Conservation (phyloP, 331 rosid genomes). For the Pyrus hybrid region DNA sequence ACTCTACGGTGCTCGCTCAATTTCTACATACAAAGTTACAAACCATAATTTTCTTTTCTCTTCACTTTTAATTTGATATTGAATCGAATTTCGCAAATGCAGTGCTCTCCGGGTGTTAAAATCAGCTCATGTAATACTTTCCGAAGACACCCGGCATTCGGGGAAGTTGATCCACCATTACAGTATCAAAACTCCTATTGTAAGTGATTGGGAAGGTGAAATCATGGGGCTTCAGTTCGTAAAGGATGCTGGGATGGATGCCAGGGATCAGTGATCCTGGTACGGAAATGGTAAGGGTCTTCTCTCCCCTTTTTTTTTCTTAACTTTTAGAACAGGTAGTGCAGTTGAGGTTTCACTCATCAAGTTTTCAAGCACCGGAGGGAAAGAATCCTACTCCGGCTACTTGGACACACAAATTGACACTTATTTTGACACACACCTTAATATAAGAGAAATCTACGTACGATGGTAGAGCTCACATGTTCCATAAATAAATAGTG, state of each 20-base stretch:
- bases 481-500: no score
- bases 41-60: neutral
- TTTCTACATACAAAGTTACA: neutral
- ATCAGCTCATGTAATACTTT: conserved; percentile 74
- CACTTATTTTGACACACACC: no score
- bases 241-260: conserved; percentile 86
- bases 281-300: conserved; percentile 57
- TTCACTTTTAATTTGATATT: neutral
- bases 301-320: no score
- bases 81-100: neutral
- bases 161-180: conserved; percentile 81
- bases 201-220: conserved; percentile 65
- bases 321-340: no score
- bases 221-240: conserved; percentile 76
- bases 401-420: no score
- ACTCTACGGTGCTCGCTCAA: conserved; percentile 54
- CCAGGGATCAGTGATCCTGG: conserved; percentile 97
- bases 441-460: no score
- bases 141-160: conserved; percentile 93
- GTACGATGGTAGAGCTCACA: no score
- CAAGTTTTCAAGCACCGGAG: no score
- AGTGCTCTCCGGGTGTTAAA: conserved; percentile 79
- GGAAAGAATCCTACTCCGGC: no score
- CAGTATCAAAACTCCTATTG: conserved; percentile 78
- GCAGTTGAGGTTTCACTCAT: no score